These are phyloP conservation scores for Clavariopsis aquatica DNA, from an alignment of 495 filamentous ascomycete genomes.

Conservation along the genomic window DNA sequence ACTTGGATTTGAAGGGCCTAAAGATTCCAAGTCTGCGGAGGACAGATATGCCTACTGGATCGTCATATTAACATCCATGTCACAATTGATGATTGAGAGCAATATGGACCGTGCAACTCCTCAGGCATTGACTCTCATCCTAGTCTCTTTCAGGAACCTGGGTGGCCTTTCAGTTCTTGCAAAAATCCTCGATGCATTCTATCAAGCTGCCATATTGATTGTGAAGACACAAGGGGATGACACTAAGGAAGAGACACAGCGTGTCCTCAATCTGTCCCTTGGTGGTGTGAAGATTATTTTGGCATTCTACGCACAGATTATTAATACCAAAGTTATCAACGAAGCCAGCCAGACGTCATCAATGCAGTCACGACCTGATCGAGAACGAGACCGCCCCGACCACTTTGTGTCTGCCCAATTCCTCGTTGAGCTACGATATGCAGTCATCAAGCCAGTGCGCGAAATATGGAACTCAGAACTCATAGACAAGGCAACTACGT, in stretches of 20 bases:
- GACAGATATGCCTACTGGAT: conserved; percentile 75
- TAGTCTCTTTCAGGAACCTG: conserved; percentile 81
- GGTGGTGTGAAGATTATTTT: conserved; percentile 80
- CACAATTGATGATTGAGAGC: conserved; percentile 75
- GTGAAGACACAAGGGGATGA: conserved; percentile 45
- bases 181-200: conserved; percentile 70
- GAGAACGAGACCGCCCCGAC: conserved; percentile 61
- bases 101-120: conserved; percentile 58
- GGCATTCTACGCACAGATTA: conserved; percentile 72
- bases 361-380: conserved; percentile 56
- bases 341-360: conserved; percentile 70
- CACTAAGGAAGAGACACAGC: conserved; percentile 36
- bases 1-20: conserved; percentile 53
- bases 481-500: conserved; percentile 73
- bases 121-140: conserved; percentile 73
- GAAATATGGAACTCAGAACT: conserved; percentile 80
- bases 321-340: conserved; percentile 71
- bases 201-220: conserved; percentile 60
- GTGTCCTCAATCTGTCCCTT: conserved; percentile 35
- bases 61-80: conserved; percentile 72
- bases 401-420: conserved; percentile 75
- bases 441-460: conserved; percentile 74
- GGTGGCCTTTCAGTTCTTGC: conserved; percentile 75
- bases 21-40: conserved; percentile 48
- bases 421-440: conserved; percentile 80